A percentile compares a stretch with the other conserved stretches of the same genome.
phyloP scores from a whole-genome alignment of 768 basidiomycete genomes.

The Pleurotus tuber-regium region DNA sequence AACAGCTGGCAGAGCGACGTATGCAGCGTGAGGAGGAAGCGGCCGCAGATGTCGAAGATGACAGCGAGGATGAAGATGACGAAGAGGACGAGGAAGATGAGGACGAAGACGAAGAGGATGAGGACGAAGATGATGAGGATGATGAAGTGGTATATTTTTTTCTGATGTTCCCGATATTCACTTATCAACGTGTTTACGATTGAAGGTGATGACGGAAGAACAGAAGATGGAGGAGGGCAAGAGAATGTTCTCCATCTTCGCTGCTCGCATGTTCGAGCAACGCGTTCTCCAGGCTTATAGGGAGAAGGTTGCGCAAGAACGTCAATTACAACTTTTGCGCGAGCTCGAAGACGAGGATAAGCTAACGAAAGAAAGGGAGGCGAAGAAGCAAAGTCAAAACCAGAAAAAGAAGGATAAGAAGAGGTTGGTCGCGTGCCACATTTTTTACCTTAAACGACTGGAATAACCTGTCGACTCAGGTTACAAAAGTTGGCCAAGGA shows the following conservation, averaged over 20 bases:
- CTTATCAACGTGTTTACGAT: constrained; percentile 10
- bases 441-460: constrained; percentile 10
- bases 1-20: constrained; percentile 91
- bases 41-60: constrained; percentile 42
- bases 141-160: no score
- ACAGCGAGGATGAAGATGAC: constrained; percentile 43
- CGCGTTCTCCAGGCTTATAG: constrained; percentile 95
- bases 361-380: constrained; percentile 80
- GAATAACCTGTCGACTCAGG: constrained; percentile 46
- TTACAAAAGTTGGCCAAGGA: constrained; percentile 92
- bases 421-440: constrained; percentile 46
- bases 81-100: constrained; percentile 45
- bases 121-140: constrained; percentile 56
- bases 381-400: constrained; percentile 92
- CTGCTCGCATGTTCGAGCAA: constrained; percentile 99
- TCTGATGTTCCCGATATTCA: not conserved
- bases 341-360: constrained; percentile 97
- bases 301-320: constrained; percentile 94
- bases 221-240: constrained; percentile 99
- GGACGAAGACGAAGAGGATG: constrained; percentile 60
- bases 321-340: constrained; percentile 87
- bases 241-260: constrained; percentile 99
- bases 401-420: constrained; percentile 99
- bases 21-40: constrained; percentile 84
- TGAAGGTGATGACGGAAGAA: constrained; percentile 83